Evolutionary conservation across 805 yeast species (phyloP).

Genomic region (Nakazawaea molendinolei): DNA sequence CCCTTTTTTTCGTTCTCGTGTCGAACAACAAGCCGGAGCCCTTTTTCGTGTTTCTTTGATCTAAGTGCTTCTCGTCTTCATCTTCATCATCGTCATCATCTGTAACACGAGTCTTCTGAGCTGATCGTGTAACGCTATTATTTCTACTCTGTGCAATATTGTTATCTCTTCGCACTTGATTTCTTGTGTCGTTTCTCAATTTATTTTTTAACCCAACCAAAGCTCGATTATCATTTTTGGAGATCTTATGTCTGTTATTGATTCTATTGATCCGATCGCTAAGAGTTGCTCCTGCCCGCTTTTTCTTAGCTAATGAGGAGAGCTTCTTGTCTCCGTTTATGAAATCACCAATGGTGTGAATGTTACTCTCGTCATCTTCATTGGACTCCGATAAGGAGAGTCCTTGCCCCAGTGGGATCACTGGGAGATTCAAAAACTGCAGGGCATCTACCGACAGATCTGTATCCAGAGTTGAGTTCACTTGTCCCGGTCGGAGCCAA

Average conservation of each 20-base stretch:
- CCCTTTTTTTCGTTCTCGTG: constrained; percentile 2
- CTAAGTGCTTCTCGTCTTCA: constrained; percentile 3
- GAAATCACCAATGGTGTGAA: constrained; percentile 17
- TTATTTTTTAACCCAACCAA: constrained; percentile 22
- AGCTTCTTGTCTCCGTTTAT: constrained; percentile 13
- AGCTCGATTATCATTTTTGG: constrained; percentile 11
- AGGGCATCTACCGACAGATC: too few species aligned
- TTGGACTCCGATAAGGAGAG: constrained; percentile 14
- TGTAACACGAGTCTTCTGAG: neutral
- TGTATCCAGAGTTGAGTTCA: neutral
- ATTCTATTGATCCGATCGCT: constrained; percentile 5
- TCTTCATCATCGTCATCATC: constrained; percentile 11
- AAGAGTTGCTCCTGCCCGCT: neutral
- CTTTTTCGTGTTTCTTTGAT: constrained; percentile 9
- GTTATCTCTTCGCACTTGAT: constrained; percentile 1
- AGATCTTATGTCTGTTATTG: constrained; percentile 11
- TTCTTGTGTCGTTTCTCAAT: constrained; percentile 19
- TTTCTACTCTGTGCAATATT: neutral
- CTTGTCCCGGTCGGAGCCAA: constrained; percentile 27
- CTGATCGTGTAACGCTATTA: neutral
- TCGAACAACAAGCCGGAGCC: constrained; percentile 14
- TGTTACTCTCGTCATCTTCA: constrained; percentile 3
- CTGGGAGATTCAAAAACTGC: constrained; percentile 17
- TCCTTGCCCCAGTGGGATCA: constrained; percentile 25
- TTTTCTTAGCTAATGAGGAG: constrained; percentile 8